Evolutionary conservation across 1,284 basidiomycete genomes (phyloP).

Genomic region (Irpex sp.): DNA sequence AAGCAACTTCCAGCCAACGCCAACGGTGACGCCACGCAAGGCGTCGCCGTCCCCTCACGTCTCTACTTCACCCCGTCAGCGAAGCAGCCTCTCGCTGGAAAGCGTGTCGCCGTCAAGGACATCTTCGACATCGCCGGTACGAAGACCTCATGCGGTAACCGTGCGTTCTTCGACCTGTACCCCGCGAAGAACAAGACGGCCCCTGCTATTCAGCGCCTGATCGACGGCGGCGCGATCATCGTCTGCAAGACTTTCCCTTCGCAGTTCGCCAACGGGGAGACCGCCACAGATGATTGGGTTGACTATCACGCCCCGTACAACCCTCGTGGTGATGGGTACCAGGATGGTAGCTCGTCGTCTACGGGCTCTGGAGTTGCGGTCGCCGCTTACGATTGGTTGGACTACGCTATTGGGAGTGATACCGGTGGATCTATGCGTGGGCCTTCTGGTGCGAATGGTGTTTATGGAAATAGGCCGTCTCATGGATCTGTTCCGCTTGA

Average conservation of each 20-base stretch:
- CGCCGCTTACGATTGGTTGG: slow-evolving; percentile 37
- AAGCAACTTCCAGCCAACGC: slow-evolving; percentile 23
- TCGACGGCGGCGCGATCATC: slow-evolving; percentile 45
- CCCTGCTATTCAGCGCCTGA: slow-evolving; percentile 41
- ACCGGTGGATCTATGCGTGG: slow-evolving; percentile 40
- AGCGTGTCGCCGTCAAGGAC: slow-evolving; percentile 30
- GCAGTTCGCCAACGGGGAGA: slow-evolving; percentile 54
- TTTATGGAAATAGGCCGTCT: slow-evolving; percentile 36
- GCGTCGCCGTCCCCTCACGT: slow-evolving; percentile 28
- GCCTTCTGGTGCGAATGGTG: slow-evolving; percentile 37
- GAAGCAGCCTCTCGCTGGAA: slow-evolving; percentile 28
- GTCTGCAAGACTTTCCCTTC: slow-evolving; percentile 53
- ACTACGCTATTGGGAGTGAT: slow-evolving; percentile 38
- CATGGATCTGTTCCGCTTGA: slow-evolving; percentile 34
- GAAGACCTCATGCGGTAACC: slow-evolving; percentile 29
- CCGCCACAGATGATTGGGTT: slow-evolving; percentile 49
- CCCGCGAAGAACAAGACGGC: slow-evolving; percentile 33
- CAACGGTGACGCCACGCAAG: slow-evolving; percentile 25
- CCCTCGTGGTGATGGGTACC: slow-evolving; percentile 50
- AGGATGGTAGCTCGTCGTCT: slow-evolving; percentile 38
- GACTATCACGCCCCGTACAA: slow-evolving; percentile 52
- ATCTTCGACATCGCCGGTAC: slow-evolving; percentile 30
- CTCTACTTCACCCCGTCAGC: slow-evolving; percentile 27
- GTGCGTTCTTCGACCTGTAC: slow-evolving; percentile 28
- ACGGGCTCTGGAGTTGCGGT: slow-evolving; percentile 37